These are phyloP conservation scores for Beauveria brongniartii DNA, from an alignment of 2,329 filamentous ascomycete species.

Conservation along the genomic window DNA sequence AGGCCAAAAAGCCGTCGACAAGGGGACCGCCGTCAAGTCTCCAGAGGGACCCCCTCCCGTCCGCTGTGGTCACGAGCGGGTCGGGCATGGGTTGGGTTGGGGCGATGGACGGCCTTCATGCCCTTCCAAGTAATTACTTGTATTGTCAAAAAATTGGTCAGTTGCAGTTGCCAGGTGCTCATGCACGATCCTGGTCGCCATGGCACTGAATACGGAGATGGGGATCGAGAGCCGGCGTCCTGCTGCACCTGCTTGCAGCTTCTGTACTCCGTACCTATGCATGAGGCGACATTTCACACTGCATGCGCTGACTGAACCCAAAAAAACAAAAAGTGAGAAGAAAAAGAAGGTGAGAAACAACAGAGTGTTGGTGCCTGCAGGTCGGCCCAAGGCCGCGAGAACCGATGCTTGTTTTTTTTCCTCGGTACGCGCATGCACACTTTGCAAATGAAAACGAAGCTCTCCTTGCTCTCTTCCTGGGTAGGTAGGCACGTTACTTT, in stretches of 20 bases:
- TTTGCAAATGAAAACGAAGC: no score
- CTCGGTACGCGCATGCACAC: no score
- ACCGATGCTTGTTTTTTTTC: background rate
- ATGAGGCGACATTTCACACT: background rate
- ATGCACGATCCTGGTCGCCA: background rate
- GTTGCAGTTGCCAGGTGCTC: background rate
- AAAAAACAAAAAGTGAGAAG: no score
- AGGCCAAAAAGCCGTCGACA: background rate
- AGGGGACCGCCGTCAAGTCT: background rate
- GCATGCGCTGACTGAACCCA: background rate
- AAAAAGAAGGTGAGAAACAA: no score
- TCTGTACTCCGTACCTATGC: background rate
- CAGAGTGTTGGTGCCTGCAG: no score
- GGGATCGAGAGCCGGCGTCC: slow-evolving; percentile 2
- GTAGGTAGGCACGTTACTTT: no score
- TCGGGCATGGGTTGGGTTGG: background rate
- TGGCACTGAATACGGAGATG: background rate
- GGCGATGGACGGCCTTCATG: background rate
- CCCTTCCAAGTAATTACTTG: background rate
- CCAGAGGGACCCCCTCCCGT: background rate
- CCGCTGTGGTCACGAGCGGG: background rate
- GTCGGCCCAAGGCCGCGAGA: background rate
- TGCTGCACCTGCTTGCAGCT: background rate
- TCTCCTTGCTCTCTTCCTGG: no score
- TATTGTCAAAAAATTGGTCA: background rate